Percentiles rank a stretch among this genome's conserved stretches.
These are phyloP conservation scores for Plasmodium reichenowi DNA, from an alignment of 169 alveolate species.

Conservation along the genomic window DNA sequence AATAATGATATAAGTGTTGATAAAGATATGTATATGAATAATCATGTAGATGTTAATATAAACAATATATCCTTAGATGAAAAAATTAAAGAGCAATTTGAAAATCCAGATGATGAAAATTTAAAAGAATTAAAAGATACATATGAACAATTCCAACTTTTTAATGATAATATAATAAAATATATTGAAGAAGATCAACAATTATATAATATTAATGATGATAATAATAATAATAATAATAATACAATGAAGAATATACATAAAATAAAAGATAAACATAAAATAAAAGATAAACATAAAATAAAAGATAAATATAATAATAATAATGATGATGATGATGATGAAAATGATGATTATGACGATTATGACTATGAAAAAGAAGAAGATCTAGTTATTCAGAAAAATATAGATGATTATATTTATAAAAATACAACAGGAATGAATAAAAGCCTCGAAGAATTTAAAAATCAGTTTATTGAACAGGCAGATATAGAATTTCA, in stretches of 20 bases:
- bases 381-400: conserved; percentile 34
- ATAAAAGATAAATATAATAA: neutral
- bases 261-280: neutral
- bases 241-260: neutral
- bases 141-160: conserved; percentile 48
- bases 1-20: neutral
- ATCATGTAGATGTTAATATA: neutral
- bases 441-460: conserved; percentile 15
- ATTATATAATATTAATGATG: conserved; percentile 33
- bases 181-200: conserved; percentile 35
- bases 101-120: conserved; percentile 25
- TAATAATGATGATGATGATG: neutral
- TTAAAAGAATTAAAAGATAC: conserved; percentile 53
- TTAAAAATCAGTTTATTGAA: conserved; percentile 29
- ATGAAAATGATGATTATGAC: neutral
- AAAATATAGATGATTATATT: conserved; percentile 41
- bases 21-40: neutral
- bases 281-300: neutral
- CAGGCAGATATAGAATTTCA: conserved; percentile 59
- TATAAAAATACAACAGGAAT: conserved; percentile 15
- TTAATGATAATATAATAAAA: conserved; percentile 44
- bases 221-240: conserved; percentile 2
- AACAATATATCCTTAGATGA: conserved; percentile 9
- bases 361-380: neutral
- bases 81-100: conserved; percentile 6